Evolutionary conservation across 1,284 basidiomycete genomes (phyloP), one percentile per base, ranked within the genome.

Genomic region (Meripilus lineatus): DNA sequence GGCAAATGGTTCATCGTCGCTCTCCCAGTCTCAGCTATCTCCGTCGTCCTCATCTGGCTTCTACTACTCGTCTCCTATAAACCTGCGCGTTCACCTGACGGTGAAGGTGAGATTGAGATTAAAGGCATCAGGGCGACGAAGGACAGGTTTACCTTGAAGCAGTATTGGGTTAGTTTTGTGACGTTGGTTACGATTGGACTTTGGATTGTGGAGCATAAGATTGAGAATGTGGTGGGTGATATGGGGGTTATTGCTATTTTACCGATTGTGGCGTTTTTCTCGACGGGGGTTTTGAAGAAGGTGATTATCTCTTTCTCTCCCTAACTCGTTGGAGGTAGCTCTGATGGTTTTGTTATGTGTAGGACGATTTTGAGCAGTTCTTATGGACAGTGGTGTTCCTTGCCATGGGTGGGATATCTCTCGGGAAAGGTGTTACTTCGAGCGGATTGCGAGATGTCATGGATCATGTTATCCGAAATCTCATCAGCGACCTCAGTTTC

Each of bases 181-280:
- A 93, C 89, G 47, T 52, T 93, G n/a, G 63, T 77, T 33, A 99
- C 95, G 1, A 99, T 99, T 53, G 77, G 61, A 7, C 67, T 99
- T 39, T 98, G 95, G 94, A 96, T 93, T 61, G 64, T 93, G 25
- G 94, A 90, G 57, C 88, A 91, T 60, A 71, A 74, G 56, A 79
- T 99, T 47, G 83, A 96, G 61, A 66, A 71, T 17, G 70, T 73
- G 35, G 72, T 99, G 1, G 96, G 96, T 10, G 94, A 99, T 63
- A 99, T 99, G 94, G 93, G 95, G 20, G 77, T 98, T 56, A 94
- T 99, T 55, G 95, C 95, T 0, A 85, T 99, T 53, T 75, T 99
- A 28, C 96, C 95, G 0, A 78, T 99, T 48, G 75, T 98, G 3
- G 84, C 90, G 6, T 98, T 98, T 72, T 99, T 99, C 65, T 89